These are phyloP conservation scores for Nothopassalora personata DNA, from an alignment of 2,329 filamentous ascomycete genomes.

Conservation along the genomic window DNA sequence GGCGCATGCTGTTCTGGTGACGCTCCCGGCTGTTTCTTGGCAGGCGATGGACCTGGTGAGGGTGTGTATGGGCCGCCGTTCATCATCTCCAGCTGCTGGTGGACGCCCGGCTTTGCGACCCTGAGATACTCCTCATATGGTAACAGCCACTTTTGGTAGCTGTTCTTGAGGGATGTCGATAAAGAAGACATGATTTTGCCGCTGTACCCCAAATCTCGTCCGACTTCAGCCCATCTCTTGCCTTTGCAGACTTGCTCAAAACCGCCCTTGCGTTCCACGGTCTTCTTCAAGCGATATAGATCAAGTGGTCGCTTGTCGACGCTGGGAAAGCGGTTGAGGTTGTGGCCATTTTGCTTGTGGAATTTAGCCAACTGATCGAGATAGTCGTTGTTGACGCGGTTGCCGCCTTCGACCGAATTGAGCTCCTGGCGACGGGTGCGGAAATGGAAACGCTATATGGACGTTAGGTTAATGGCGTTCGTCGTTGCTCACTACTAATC, in stretches of 20 bases:
- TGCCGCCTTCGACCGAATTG: conserved; percentile 97
- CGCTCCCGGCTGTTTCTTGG: conserved; percentile 51
- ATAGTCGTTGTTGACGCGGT: conserved; percentile 91
- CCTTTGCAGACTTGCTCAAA: conserved; percentile 95
- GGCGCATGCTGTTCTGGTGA: conserved; percentile 60
- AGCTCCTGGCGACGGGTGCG: conserved; percentile 92
- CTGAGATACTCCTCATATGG: conserved; percentile 94
- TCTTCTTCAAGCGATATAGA: conserved; percentile 92
- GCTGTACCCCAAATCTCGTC: conserved; percentile 91
- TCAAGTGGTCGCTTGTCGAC: conserved; percentile 97
- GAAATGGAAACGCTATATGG: conserved; percentile 82
- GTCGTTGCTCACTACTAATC: not conserved
- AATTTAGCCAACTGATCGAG: conserved; percentile 92
- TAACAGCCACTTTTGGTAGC: conserved; percentile 92
- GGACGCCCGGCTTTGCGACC: conserved; percentile 88
- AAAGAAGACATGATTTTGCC: conserved; percentile 99
- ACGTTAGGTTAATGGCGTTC: conserved; percentile 23
- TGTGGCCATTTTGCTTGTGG: conserved; percentile 93
- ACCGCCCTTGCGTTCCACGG: conserved; percentile 86
- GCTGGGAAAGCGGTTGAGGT: conserved; percentile 87
- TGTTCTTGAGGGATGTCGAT: conserved; percentile 96
- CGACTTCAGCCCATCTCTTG: conserved; percentile 99
- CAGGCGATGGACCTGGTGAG: conserved; percentile 67
- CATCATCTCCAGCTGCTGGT: conserved; percentile 88
- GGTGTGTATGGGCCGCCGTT: conserved; percentile 86